These are phyloP conservation scores for Neofusicoccum sp. DNA, from an alignment of 2,329 filamentous ascomycete species.

Conservation along the genomic window DNA sequence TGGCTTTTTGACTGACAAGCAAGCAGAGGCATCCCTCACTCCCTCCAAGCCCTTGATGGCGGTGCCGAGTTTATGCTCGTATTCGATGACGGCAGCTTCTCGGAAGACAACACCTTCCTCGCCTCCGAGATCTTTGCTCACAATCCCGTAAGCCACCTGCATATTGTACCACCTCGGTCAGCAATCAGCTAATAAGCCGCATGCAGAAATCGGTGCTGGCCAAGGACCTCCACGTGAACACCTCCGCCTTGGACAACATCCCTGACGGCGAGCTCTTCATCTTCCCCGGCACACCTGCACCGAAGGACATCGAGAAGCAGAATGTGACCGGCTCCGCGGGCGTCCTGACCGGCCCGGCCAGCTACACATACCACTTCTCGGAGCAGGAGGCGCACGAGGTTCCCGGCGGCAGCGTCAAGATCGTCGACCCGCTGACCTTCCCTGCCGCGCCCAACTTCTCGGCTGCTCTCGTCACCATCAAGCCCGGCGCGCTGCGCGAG, in stretches of 20 bases:
- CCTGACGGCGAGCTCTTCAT: slow-evolving; percentile 52
- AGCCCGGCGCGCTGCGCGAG: slow-evolving; percentile 23
- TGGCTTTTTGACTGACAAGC: neutral
- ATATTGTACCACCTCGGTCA: neutral
- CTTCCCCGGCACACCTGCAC: slow-evolving; percentile 53
- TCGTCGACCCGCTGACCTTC: slow-evolving; percentile 21
- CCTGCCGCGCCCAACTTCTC: slow-evolving; percentile 20
- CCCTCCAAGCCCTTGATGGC: slow-evolving; percentile 21
- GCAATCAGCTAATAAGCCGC: neutral
- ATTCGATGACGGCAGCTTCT: slow-evolving; percentile 23
- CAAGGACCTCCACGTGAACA: slow-evolving; percentile 53
- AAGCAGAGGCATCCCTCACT: slow-evolving; percentile 20
- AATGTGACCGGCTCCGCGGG: slow-evolving; percentile 50
- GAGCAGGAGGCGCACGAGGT: slow-evolving; percentile 32
- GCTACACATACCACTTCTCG: slow-evolving; percentile 54
- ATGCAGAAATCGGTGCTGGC: slow-evolving; percentile 49
- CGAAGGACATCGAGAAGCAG: slow-evolving; percentile 46
- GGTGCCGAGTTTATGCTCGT: slow-evolving; percentile 23
- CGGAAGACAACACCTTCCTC: slow-evolving; percentile 22
- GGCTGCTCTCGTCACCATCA: slow-evolving; percentile 22
- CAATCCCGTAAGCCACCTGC: slow-evolving; percentile 15
- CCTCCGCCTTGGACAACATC: slow-evolving; percentile 49
- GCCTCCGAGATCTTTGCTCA: slow-evolving; percentile 21
- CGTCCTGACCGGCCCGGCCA: slow-evolving; percentile 36
- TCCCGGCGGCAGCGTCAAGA: slow-evolving; percentile 22